These are phyloP conservation scores for Phascolomyces articulosus DNA, from an alignment of 371 early-diverging fungal genomes.

Conservation along the genomic window DNA sequence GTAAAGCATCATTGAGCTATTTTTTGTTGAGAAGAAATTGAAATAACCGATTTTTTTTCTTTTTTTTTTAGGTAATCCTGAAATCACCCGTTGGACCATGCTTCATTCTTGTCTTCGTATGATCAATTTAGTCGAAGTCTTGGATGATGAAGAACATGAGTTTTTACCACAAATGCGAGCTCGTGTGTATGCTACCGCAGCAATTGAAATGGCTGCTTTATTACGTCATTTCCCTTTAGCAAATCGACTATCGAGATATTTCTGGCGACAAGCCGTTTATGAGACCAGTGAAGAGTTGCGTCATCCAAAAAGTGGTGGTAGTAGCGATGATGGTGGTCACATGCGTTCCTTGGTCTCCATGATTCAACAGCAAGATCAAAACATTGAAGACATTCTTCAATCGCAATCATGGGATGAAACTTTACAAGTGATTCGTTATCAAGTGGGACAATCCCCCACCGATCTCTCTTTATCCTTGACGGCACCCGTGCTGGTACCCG, in stretches of 20 bases:
- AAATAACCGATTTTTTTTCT: background rate
- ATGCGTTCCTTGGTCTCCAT: slow-evolving; percentile 31
- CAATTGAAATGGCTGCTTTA: slow-evolving; percentile 33
- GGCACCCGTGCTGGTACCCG: slow-evolving; percentile 41
- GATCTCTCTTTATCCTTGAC: slow-evolving; percentile 26
- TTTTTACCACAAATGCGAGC: slow-evolving; percentile 21
- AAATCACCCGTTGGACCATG: slow-evolving; percentile 26
- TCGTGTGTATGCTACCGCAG: slow-evolving; percentile 48
- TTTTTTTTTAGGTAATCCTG: slow-evolving; percentile 14
- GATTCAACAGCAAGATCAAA: slow-evolving; percentile 28
- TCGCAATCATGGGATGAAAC: slow-evolving; percentile 36
- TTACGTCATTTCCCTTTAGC: slow-evolving; percentile 21
- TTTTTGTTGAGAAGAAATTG: background rate
- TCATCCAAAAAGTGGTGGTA: too few relatives aligned
- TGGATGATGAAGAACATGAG: slow-evolving; percentile 32
- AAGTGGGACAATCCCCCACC: slow-evolving; percentile 8
- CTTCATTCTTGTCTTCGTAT: slow-evolving; percentile 39
- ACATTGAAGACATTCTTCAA: slow-evolving; percentile 23
- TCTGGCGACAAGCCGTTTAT: slow-evolving; percentile 31
- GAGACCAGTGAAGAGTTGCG: slow-evolving; percentile 13
- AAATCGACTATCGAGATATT: slow-evolving; percentile 21
- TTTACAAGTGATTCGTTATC: slow-evolving; percentile 23
- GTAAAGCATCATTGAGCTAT: background rate
- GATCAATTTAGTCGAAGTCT: slow-evolving; percentile 40
- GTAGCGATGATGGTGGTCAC: slow-evolving; percentile 17